phyloP scores from a whole-genome alignment of 345 rosid species.

The Salix purpurea region DNA sequence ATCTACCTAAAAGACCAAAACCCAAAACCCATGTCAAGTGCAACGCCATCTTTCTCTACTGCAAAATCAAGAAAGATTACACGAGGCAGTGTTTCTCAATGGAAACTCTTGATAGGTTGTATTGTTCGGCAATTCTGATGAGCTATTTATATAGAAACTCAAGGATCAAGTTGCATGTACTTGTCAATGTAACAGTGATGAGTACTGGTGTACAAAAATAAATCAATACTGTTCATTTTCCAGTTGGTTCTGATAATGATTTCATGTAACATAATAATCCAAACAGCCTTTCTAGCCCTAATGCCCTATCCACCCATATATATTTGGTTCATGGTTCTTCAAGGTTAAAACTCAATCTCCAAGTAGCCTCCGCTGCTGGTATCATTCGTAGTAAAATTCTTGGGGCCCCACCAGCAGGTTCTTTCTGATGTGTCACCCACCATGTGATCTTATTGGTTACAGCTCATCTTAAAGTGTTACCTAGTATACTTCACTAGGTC shows the following conservation, averaged over 20 bases:
- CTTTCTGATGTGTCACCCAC: conserved; percentile 82
- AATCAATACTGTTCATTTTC: conserved; percentile 27
- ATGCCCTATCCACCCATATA: conserved; percentile 16
- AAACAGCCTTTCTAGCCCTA: conserved; percentile 23
- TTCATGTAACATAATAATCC: conserved; percentile 11
- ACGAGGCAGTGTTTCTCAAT: not conserved
- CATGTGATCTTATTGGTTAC: conserved; percentile 54
- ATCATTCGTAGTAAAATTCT: conserved; percentile 28
- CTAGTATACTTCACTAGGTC: not conserved
- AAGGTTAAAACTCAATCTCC: conserved; percentile 1
- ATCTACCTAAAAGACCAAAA: conserved; percentile 29
- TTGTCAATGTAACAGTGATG: conserved; percentile 14
- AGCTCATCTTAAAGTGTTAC: conserved; percentile 41
- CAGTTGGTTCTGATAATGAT: conserved; percentile 30
- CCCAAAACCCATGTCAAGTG: conserved; percentile 11
- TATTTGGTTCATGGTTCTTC: not conserved
- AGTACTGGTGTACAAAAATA: not conserved
- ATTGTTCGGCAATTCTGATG: not conserved
- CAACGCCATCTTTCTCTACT: conserved; percentile 4
- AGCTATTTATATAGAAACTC: conserved; percentile 34
- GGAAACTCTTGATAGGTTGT: not conserved
- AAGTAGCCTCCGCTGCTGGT: conserved; percentile 21
- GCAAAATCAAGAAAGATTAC: not conserved
- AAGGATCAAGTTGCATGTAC: conserved; percentile 31
- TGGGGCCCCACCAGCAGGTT: conserved; percentile 24